A percentile compares a stretch with the other conserved stretches of the same genome.
Conservation (phyloP, 1,284 basidiomycete species). For the Puccinia brachypodii region DNA sequence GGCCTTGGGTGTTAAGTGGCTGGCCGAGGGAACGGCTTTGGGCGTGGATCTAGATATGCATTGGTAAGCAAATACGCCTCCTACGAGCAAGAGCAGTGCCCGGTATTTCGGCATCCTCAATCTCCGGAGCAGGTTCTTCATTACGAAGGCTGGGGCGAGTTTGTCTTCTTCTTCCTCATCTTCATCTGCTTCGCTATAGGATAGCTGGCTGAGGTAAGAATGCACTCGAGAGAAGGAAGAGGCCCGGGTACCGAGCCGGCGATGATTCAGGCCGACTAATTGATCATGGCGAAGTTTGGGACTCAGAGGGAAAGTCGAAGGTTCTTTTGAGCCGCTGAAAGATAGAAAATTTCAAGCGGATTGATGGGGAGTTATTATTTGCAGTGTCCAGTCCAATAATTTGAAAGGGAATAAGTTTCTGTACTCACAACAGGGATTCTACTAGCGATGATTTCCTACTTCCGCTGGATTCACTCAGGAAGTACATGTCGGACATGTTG, state of each 20-base stretch:
- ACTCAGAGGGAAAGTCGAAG: background rate
- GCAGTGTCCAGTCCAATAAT: background rate
- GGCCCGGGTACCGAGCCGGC: background rate
- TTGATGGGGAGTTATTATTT: background rate
- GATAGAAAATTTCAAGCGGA: background rate
- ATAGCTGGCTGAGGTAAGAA: slow-evolving; percentile 3
- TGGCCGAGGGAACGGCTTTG: too few relatives aligned
- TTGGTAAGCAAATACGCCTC: background rate
- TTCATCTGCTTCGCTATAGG: background rate
- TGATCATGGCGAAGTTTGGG: slow-evolving; percentile 6
- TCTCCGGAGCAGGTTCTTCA: background rate
- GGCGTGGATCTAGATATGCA: background rate
- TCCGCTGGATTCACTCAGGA: slow-evolving; percentile 18
- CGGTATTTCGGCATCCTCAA: background rate
- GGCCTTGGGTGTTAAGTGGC: background rate
- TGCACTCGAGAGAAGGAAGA: slow-evolving; percentile 9
- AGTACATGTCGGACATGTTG: slow-evolving; percentile 7
- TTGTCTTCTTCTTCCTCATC: background rate
- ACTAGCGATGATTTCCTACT: slow-evolving; percentile 22
- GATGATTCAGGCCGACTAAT: background rate
- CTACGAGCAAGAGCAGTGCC: background rate
- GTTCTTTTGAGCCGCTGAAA: background rate
- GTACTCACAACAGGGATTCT: slow-evolving; percentile 13
- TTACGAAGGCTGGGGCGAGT: too few relatives aligned
- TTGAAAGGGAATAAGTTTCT: background rate